A percentile compares a stretch with the other conserved stretches of the same genome.
Conservation (phyloP, 192 early-diverging fungal species). For the Umbelopsis ramanniana region DNA sequence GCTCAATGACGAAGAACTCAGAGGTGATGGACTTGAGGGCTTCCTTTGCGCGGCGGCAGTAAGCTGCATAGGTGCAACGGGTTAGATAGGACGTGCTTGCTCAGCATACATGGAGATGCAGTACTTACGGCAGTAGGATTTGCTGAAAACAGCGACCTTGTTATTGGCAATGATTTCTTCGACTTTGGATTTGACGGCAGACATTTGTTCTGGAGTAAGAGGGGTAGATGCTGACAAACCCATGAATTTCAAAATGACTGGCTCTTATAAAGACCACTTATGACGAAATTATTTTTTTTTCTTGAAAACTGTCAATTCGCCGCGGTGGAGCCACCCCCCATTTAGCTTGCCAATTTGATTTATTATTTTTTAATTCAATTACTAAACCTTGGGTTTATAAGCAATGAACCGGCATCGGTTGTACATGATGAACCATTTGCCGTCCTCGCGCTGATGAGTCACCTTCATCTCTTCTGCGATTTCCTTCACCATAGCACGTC, state of each 20-base stretch:
- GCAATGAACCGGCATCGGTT: constrained; percentile 36
- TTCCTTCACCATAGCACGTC: constrained; percentile 28
- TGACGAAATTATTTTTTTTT: no score
- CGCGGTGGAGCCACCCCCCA: no score
- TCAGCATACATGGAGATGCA: background rate
- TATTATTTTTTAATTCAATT: background rate
- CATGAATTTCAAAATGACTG: background rate
- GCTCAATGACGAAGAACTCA: constrained; percentile 53
- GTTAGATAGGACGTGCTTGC: background rate
- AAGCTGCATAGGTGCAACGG: constrained; percentile 39
- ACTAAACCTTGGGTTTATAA: constrained; percentile 9
- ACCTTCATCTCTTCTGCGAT: constrained; percentile 31
- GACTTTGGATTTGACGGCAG: constrained; percentile 40
- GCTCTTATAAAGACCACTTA: no score
- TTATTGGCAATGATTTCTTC: constrained; percentile 53
- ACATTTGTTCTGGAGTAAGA: constrained; percentile 46
- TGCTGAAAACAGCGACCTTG: constrained; percentile 76
- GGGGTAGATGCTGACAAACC: constrained; percentile 28
- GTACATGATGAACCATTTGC: constrained; percentile 40
- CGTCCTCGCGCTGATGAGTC: constrained; percentile 37
- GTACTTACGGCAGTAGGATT: constrained; percentile 62
- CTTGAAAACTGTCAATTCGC: no score
- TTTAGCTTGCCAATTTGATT: no score
- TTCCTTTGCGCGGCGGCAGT: constrained; percentile 60
- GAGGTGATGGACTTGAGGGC: constrained; percentile 41